These are phyloP conservation scores for Lyophyllum decastes DNA, from an alignment of 768 basidiomycete species.

Conservation along the genomic window DNA sequence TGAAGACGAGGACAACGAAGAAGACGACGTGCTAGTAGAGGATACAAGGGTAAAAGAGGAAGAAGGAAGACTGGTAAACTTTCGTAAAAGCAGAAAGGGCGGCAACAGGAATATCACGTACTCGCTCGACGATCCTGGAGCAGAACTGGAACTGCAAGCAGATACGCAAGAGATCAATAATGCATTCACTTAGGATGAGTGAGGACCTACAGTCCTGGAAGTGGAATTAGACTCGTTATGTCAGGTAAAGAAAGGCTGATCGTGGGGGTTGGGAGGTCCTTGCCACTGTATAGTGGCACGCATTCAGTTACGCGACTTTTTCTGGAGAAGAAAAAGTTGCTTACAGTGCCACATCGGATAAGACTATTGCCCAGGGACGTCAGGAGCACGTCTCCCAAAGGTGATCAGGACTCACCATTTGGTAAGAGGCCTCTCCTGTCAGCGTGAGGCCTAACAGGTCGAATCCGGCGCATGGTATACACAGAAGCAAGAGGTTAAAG, in stretches of 20 bases:
- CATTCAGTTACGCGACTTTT: background rate
- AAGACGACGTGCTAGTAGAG: slow-evolving; percentile 1
- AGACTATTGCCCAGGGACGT: background rate
- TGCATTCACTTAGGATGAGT: background rate
- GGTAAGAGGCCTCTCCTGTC: slow-evolving; percentile 7
- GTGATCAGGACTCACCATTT: slow-evolving; percentile 3
- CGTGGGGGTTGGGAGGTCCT: background rate
- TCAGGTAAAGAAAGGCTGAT: background rate
- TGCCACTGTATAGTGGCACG: background rate
- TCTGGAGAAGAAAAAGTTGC: background rate
- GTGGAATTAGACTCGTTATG: background rate
- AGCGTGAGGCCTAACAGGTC: slow-evolving; percentile 6
- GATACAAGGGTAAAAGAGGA: background rate
- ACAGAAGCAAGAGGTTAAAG: background rate
- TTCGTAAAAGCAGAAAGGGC: background rate
- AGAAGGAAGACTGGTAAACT: background rate
- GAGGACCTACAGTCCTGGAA: background rate
- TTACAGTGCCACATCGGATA: slow-evolving; percentile 2
- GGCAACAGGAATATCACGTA: background rate
- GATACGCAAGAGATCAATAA: background rate
- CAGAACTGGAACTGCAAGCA: background rate
- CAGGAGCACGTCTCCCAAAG: background rate
- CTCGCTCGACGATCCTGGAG: slow-evolving; percentile 8
- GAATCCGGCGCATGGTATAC: slow-evolving; percentile 6
- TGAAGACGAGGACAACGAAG: slow-evolving; percentile 2